Base-by-base conservation (phyloP, 1,139 yeast genomes). In the Scheffersomyces lignicola region DNA sequence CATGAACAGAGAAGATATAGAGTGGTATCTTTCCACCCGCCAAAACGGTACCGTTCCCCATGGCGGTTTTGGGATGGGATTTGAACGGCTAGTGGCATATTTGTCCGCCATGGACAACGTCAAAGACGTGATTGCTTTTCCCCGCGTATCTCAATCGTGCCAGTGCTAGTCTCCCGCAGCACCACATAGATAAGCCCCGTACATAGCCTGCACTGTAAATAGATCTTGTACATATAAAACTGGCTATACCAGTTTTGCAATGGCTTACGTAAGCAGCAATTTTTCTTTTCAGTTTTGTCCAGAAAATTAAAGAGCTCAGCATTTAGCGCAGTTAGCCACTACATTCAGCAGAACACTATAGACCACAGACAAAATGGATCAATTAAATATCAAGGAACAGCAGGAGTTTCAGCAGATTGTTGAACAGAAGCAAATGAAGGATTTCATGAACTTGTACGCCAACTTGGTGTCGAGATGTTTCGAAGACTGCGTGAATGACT, bases 371-470 rank as follows among this genome's bases (percentile, higher is more conserved):
- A 43, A 21, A 31, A 84, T 83, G 92, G 92, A 84, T 54, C 86
- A 82, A 64, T 72, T 83, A 56, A 83, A 90, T 74, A 82, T 83
- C 58, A 85, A 88, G 62, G 97, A 90, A 70, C 97, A 90, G 67
- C 97, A 88, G 69, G 95, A 89, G 56, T 90, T 90, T 65, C 96
- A 89, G 67, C 90, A 83, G 64, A 74, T 90, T 49, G 95, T 90
- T 50, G 97, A 90, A 70, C 92, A 87, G 62, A 92, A 92, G 77
- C 98, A 92, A 69, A 89, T 92, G 97, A 87, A 87, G 67, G 98
- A 92, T 63, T 92, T 90, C 81, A 90, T 90, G 97, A 83, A 94
- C 62, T 79, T 78, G 36, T 92, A 92, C 77, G 89, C 97, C 46
- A 84, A 85, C 60, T 78, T 92, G 54, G 97, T 92, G 39, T 92